Percentiles rank a stretch among this genome's conserved stretches.
Evolutionary conservation across 345 rosid genomes (phyloP).

Genomic region (Carallia brachiata): DNA sequence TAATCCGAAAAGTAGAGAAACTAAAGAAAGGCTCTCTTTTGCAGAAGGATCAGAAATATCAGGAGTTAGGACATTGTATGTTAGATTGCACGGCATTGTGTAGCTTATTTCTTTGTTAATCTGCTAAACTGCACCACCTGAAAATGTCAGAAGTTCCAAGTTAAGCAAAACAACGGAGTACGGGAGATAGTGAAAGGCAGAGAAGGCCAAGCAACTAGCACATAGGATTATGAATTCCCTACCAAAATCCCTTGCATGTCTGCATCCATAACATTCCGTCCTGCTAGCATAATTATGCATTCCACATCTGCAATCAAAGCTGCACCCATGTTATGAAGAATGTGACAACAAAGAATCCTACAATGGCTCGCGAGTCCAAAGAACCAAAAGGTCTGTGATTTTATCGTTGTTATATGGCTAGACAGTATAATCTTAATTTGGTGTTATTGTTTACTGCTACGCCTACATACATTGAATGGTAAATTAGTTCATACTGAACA

Average conservation of each 20-base stretch:
- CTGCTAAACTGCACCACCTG: constrained; percentile 35
- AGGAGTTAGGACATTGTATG: background rate
- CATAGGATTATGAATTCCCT: background rate
- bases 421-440: too few relatives aligned
- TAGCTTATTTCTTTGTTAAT: background rate
- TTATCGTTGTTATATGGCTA: too few relatives aligned
- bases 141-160: background rate
- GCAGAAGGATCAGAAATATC: constrained; percentile 9
- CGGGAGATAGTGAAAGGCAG: too few relatives aligned
- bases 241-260: constrained; percentile 26
- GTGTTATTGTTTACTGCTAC: too few relatives aligned
- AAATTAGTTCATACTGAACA: too few relatives aligned
- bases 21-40: background rate
- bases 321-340: too few relatives aligned
- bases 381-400: too few relatives aligned
- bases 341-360: too few relatives aligned
- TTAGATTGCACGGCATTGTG: background rate
- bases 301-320: constrained; percentile 23
- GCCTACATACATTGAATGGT: too few relatives aligned
- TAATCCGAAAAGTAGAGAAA: background rate
- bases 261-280: constrained; percentile 38
- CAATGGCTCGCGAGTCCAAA: too few relatives aligned
- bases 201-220: background rate
- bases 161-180: too few relatives aligned
- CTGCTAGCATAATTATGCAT: constrained; percentile 41